A percentile compares a stretch with the other conserved stretches of the same genome.
These are phyloP conservation scores for Castanea mollissima DNA, from an alignment of 306 rosid species.

Conservation along the genomic window DNA sequence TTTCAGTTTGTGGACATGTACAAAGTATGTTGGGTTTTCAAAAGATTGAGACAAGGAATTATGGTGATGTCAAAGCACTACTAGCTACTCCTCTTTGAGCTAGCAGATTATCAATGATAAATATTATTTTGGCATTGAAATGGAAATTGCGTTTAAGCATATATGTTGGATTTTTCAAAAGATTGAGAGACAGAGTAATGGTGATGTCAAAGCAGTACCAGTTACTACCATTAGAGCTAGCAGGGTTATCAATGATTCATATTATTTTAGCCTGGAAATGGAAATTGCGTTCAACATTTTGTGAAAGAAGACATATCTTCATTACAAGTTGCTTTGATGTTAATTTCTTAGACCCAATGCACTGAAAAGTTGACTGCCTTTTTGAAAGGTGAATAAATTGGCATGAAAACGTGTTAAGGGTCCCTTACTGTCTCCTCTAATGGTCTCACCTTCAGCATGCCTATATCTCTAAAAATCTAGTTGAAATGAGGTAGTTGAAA, in stretches of 20 bases:
- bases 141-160: too few relatives aligned
- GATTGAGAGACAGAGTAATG: too few relatives aligned
- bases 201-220: too few relatives aligned
- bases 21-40: neutral
- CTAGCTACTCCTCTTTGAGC: too few relatives aligned
- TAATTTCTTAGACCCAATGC: neutral
- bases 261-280: neutral
- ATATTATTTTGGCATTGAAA: too few relatives aligned
- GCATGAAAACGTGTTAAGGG: constrained; percentile 3
- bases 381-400: neutral
- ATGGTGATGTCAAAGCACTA: neutral
- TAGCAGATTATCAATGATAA: neutral
- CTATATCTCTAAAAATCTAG: neutral
- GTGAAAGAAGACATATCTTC: neutral
- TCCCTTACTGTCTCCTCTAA: constrained; percentile 18
- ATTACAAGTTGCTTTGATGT: neutral
- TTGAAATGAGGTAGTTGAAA: too few relatives aligned
- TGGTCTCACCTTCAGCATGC: neutral
- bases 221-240: too few relatives aligned
- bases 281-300: neutral
- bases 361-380: neutral
- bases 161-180: too few relatives aligned
- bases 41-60: constrained; percentile 2
- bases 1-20: neutral
- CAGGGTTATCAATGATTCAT: too few relatives aligned